Percentiles rank a stretch among this genome's conserved stretches.
phyloP scores from a whole-genome alignment of 1,139 yeast species.

The Arxiozyma slooffiae region DNA sequence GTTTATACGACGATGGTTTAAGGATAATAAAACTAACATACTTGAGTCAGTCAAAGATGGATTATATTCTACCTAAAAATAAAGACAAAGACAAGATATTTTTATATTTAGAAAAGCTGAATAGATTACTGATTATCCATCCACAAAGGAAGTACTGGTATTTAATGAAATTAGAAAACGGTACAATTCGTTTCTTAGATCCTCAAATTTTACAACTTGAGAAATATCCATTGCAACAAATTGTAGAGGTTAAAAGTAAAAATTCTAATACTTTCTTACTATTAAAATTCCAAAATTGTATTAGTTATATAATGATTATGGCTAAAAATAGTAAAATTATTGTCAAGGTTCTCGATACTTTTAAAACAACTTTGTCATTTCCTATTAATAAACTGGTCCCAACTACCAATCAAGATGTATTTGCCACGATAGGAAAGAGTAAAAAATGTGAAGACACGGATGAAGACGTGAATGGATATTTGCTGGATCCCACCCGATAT shows the following conservation, averaged over 20 bases:
- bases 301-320: neutral
- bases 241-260: neutral
- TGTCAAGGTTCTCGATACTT: neutral
- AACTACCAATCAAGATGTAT: neutral
- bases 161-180: slow-evolving; percentile 1
- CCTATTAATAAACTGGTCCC: neutral
- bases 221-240: neutral
- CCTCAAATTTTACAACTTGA: neutral
- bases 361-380: neutral
- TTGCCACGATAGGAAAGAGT: neutral
- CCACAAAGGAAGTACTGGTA: neutral
- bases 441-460: neutral
- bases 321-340: neutral
- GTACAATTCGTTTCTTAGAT: neutral
- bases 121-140: neutral
- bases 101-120: neutral
- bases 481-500: neutral
- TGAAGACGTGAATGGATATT: neutral
- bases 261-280: neutral
- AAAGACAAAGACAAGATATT: neutral
- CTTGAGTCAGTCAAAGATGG: neutral
- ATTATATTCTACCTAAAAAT: neutral
- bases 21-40: neutral
- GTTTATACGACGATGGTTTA: neutral
- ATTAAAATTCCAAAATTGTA: neutral